Base-by-base conservation (phyloP, 2,329 filamentous ascomycete species). In the Zarea fungicola region DNA sequence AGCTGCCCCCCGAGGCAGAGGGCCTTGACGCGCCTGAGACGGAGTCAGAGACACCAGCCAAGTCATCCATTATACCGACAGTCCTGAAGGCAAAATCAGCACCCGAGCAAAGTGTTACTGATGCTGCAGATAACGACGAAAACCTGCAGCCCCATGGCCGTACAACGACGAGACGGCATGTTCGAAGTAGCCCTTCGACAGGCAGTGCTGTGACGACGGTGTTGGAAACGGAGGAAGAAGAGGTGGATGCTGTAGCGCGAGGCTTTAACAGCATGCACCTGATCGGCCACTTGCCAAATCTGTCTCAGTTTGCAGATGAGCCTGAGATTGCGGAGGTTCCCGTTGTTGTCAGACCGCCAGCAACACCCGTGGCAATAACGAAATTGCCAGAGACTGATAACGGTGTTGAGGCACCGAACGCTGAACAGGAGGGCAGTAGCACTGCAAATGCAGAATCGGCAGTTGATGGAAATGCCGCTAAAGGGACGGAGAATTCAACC, bases 1-100 rank as follows among this genome's bases (percentile, higher is more conserved):
- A 95, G 52, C 83, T 99, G 37, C 92, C 93, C 1, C 82, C 87
- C 3, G 92, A 97, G 66, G 92, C 93, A 4, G 92, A 97, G 66
- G 92, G 91, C 1, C 70, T 89, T 2, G 88, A 92, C 55, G 69
- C 71, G 13, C 62, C 62, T 2, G 51, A 62, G 16, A 37, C 63
- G 6, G 66, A 70, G 54, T 65, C 71, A 22, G 77, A 81, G 48
- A 54, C 71, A 23, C 62, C 60, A 52, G 65, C 62, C 5, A 51
- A 62, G 7, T 23, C 31, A 3, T 5, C 29, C 4, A 14, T 23
- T 3, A 23, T 32, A 22, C 62, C 66, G 18, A 59, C 62, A 11
- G 70, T 71, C 26, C 50, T 69, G 16, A 71, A 71, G 52, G 62
- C 67, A 6, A 57, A 60, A 4, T 52, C 54, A 18, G 62, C 61